Percentiles rank a stretch among this genome's conserved stretches.
Conservation (phyloP, 495 filamentous ascomycete genomes). For the Aspergillus carlsbadensis region DNA sequence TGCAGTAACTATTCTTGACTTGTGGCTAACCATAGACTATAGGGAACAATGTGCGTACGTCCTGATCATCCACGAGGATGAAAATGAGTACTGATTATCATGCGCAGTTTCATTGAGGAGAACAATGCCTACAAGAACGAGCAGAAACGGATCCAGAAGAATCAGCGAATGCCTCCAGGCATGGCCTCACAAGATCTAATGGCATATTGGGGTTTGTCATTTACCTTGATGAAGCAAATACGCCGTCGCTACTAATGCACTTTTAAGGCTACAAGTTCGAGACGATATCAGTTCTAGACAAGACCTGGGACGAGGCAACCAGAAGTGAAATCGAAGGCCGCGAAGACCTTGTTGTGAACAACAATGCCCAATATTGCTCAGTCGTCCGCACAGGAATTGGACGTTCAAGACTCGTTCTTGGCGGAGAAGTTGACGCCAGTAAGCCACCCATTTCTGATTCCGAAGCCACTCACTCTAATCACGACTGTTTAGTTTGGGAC, state of each 20-base stretch:
- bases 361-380: conserved; percentile 91
- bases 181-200: conserved; percentile 62
- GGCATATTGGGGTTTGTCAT: conserved; percentile 59
- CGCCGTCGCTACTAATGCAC: conserved; percentile 13
- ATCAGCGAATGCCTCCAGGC: conserved; percentile 52
- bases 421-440: conserved; percentile 95
- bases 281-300: conserved; percentile 70
- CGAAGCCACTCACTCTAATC: too few species aligned
- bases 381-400: conserved; percentile 86
- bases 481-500: conserved; percentile 67
- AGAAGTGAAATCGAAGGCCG: conserved; percentile 77
- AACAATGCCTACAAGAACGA: conserved; percentile 67
- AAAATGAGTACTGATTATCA: conserved; percentile 9
- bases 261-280: conserved; percentile 92
- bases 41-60: conserved; percentile 75
- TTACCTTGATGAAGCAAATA: not conserved
- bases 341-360: conserved; percentile 69
- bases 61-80: not conserved
- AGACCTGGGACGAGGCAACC: conserved; percentile 66
- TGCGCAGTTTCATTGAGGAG: conserved; percentile 80
- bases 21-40: conserved; percentile 20
- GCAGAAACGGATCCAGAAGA: conserved; percentile 50
- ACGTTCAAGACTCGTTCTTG: conserved; percentile 66
- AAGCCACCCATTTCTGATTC: conserved; percentile 29
- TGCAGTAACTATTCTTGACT: not conserved